Evolutionary conservation across 768 basidiomycete species (phyloP).

Genomic region (Xerocomellus dryophilus): DNA sequence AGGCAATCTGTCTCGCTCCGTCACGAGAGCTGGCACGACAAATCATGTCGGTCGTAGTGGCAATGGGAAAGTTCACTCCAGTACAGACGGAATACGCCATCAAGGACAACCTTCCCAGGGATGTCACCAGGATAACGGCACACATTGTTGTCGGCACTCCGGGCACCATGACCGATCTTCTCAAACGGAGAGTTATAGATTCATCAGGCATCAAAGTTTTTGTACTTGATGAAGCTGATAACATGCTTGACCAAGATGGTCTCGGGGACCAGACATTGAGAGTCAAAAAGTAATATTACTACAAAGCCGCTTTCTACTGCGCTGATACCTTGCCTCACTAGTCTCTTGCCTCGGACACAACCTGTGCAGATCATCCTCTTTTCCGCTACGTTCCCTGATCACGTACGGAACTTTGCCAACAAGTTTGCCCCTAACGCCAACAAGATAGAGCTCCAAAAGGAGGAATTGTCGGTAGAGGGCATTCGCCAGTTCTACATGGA

Average conservation of each 20-base stretch:
- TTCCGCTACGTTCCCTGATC: slow-evolving; percentile 96
- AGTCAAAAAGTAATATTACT: slow-evolving; percentile 78
- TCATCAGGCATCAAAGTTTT: slow-evolving; percentile 82
- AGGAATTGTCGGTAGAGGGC: slow-evolving; percentile 90
- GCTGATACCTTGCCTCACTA: slow-evolving; percentile 27
- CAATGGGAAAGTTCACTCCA: slow-evolving; percentile 93
- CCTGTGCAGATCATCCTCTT: slow-evolving; percentile 89
- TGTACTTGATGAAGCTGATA: slow-evolving; percentile 97
- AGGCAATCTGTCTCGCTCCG: slow-evolving; percentile 97
- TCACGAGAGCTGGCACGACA: slow-evolving; percentile 96
- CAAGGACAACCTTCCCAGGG: slow-evolving; percentile 74
- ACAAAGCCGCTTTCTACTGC: neutral
- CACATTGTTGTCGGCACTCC: slow-evolving; percentile 96
- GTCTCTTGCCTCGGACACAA: slow-evolving; percentile 54
- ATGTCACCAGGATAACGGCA: slow-evolving; percentile 67
- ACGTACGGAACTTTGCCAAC: slow-evolving; percentile 85
- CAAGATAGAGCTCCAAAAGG: slow-evolving; percentile 92
- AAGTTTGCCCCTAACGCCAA: slow-evolving; percentile 94
- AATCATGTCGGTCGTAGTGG: slow-evolving; percentile 91
- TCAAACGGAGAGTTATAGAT: slow-evolving; percentile 76
- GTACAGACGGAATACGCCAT: slow-evolving; percentile 96
- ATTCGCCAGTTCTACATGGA: slow-evolving; percentile 99
- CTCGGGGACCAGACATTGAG: slow-evolving; percentile 90
- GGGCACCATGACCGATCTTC: slow-evolving; percentile 88
- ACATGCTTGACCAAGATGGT: slow-evolving; percentile 95